These are phyloP conservation scores for Gautieria morchelliformis DNA, from an alignment of 768 basidiomycete species.

Conservation along the genomic window DNA sequence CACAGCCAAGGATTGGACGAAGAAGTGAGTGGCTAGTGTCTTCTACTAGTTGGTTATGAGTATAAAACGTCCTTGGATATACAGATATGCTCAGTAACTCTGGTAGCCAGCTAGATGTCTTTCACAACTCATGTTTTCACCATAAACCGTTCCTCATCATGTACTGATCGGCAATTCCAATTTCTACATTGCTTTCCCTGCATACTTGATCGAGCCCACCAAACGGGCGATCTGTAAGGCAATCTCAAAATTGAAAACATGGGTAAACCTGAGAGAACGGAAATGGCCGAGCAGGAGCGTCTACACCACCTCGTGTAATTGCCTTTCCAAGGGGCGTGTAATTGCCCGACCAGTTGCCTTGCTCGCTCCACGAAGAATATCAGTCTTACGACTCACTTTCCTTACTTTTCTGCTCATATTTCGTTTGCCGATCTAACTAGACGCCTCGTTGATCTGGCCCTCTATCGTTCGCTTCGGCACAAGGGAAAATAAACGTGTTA, in stretches of 20 bases:
- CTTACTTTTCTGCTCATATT: not conserved
- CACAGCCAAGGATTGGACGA: conserved; percentile 77
- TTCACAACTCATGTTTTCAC: too few relatives aligned
- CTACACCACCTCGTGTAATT: conserved; percentile 5
- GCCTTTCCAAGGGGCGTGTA: conserved; percentile 1
- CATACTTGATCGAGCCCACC: not conserved
- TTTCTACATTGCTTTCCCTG: not conserved
- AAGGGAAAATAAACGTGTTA: conserved; percentile 10
- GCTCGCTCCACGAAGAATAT: conserved; percentile 5
- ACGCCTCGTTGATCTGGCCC: conserved; percentile 7
- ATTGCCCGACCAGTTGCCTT: conserved; percentile 5
- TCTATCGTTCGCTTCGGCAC: conserved; percentile 10
- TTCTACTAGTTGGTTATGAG: not conserved
- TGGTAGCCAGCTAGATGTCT: not conserved
- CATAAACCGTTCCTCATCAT: too few relatives aligned
- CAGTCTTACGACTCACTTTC: not conserved
- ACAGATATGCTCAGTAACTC: conserved; percentile 6
- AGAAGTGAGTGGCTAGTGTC: conserved; percentile 44
- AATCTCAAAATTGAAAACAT: not conserved
- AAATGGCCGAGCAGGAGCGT: not conserved
- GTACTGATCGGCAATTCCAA: not conserved
- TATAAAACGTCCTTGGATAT: not conserved
- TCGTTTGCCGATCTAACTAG: not conserved
- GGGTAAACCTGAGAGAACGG: not conserved
- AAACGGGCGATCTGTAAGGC: not conserved